phyloP scores from a whole-genome alignment of 441 rosid species.

The Dalechampia spathulata region DNA sequence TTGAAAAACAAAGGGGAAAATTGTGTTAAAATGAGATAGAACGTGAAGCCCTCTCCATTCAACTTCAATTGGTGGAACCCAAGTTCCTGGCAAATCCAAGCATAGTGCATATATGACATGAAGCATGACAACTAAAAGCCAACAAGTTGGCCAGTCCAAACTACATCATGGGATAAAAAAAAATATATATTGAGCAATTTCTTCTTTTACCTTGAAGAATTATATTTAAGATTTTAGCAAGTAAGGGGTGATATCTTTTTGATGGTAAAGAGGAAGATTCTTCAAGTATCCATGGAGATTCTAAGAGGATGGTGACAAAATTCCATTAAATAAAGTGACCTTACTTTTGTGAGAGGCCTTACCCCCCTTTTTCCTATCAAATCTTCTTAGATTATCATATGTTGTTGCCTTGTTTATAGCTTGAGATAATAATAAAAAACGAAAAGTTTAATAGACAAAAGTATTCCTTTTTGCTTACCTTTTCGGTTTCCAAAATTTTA shows the following conservation, averaged over 20 bases:
- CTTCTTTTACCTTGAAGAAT: too few species aligned
- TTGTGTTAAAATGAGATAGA: background rate
- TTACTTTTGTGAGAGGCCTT: too few species aligned
- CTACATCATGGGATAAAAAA: constrained; percentile 5
- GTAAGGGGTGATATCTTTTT: background rate
- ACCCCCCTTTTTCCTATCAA: too few species aligned
- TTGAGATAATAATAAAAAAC: too few species aligned
- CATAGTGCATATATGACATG: background rate
- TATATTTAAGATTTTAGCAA: too few species aligned
- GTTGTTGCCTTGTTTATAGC: too few species aligned
- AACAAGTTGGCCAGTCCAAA: background rate
- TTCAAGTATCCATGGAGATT: constrained; percentile 11
- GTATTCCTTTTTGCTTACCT: too few species aligned
- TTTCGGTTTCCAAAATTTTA: too few species aligned
- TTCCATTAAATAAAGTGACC: too few species aligned
- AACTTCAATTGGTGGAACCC: background rate
- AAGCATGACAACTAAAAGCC: background rate
- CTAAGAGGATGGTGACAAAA: constrained; percentile 5
- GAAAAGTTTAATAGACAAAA: too few species aligned
- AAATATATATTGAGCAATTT: too few species aligned
- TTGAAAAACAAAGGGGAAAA: background rate
- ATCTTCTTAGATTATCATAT: too few species aligned
- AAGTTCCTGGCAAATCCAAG: background rate
- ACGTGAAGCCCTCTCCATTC: background rate
- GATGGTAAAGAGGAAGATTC: constrained; percentile 17